Conservation (phyloP, 1,284 basidiomycete genomes). For the Kwoniella shivajii region DNA sequence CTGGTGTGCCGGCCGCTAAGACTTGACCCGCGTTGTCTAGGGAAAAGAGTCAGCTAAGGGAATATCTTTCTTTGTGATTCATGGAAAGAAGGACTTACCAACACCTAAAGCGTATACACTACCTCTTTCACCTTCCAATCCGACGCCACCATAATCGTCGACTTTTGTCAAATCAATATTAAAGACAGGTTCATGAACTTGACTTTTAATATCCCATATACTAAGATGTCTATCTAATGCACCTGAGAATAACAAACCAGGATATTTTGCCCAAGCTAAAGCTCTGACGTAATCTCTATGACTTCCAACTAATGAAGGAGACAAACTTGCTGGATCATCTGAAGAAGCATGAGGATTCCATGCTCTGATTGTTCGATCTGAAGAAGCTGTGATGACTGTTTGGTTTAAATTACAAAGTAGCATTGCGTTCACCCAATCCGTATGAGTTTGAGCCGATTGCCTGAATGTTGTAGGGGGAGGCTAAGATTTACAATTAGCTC, state of each 20-base stretch:
- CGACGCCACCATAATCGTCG: constrained; percentile 44
- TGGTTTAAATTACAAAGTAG: constrained; percentile 89
- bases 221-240: constrained; percentile 93
- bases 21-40: constrained; percentile 73
- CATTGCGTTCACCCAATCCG: constrained; percentile 97
- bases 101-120: constrained; percentile 78
- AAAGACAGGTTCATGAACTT: constrained; percentile 48
- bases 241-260: constrained; percentile 86
- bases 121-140: constrained; percentile 60
- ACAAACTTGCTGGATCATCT: constrained; percentile 58
- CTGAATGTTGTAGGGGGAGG: constrained; percentile 61
- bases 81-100: constrained; percentile 33
- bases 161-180: constrained; percentile 45
- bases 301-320: constrained; percentile 70
- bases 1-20: constrained; percentile 87
- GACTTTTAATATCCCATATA: constrained; percentile 81
- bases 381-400: constrained; percentile 92
- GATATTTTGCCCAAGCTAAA: constrained; percentile 73
- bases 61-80: background rate
- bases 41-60: no score
- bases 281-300: constrained; percentile 92
- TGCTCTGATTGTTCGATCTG: constrained; percentile 90
- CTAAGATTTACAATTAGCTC: background rate
- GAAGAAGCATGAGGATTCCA: constrained; percentile 78
- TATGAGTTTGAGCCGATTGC: constrained; percentile 80